These are phyloP conservation scores for Dendrobium officinale DNA, from an alignment of 106 monocot species.

Conservation along the genomic window DNA sequence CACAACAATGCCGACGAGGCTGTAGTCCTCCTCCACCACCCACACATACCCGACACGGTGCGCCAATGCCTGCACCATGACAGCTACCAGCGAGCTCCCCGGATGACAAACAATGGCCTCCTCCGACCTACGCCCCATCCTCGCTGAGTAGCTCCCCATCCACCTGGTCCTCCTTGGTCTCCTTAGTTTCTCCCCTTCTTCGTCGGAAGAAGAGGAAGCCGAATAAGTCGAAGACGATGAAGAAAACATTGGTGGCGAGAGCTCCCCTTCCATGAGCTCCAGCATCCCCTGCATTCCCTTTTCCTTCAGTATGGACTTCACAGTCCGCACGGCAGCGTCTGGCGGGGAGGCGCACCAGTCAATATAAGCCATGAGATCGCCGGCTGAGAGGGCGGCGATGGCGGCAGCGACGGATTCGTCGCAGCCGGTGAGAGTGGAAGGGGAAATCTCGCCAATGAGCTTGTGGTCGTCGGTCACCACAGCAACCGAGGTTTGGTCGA, in stretches of 20 bases:
- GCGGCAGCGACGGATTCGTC: constrained; percentile 54
- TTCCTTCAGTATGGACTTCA: constrained; percentile 37
- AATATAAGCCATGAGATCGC: constrained; percentile 56
- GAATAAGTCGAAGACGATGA: constrained; percentile 9
- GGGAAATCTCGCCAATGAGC: constrained; percentile 50
- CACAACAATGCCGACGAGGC: constrained; percentile 33
- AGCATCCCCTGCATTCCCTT: constrained; percentile 45
- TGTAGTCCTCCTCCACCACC: constrained; percentile 57
- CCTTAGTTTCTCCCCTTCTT: background rate
- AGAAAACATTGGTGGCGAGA: constrained; percentile 11
- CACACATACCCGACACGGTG: constrained; percentile 65
- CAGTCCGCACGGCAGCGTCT: constrained; percentile 13
- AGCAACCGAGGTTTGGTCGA: constrained; percentile 32
- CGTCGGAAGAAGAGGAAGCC: constrained; percentile 36
- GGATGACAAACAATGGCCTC: constrained; percentile 51
- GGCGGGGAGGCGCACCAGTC: constrained; percentile 35
- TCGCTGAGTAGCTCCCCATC: constrained; percentile 33
- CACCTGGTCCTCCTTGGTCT: constrained; percentile 9
- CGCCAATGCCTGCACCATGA: constrained; percentile 67
- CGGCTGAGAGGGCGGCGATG: constrained; percentile 52
- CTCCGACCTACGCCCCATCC: constrained; percentile 40
- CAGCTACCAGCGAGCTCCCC: constrained; percentile 69
- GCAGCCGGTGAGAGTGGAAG: constrained; percentile 26
- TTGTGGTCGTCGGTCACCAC: constrained; percentile 28
- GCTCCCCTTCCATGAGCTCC: constrained; percentile 38